Evolutionary conservation across 2,329 filamentous ascomycete genomes (phyloP).

Genomic region (Colletotrichum viniferum): DNA sequence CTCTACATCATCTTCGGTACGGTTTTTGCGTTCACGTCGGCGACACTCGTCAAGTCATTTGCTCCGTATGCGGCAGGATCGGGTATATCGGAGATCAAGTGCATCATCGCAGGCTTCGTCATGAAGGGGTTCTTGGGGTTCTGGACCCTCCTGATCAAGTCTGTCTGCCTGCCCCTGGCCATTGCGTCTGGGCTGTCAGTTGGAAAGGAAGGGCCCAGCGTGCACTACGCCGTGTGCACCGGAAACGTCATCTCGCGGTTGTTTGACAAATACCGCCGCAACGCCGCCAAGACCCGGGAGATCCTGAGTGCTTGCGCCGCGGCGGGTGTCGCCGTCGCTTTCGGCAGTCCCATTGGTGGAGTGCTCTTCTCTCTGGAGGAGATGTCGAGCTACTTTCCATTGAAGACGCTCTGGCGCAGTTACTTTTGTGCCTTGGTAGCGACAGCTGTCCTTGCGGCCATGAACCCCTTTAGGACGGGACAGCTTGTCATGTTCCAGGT

Average conservation of each 20-base stretch:
- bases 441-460: slow-evolving; percentile 87
- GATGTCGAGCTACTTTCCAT: slow-evolving; percentile 94
- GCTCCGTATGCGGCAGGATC: slow-evolving; percentile 96
- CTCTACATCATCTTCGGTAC: slow-evolving; percentile 88
- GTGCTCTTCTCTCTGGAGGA: slow-evolving; percentile 97
- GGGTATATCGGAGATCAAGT: slow-evolving; percentile 98
- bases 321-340: slow-evolving; percentile 93
- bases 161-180: slow-evolving; percentile 84
- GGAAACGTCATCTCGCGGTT: slow-evolving; percentile 94
- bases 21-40: slow-evolving; percentile 81
- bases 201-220: slow-evolving; percentile 95
- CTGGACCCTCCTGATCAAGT: slow-evolving; percentile 94
- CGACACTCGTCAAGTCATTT: slow-evolving; percentile 85
- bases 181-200: slow-evolving; percentile 95
- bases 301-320: slow-evolving; percentile 94
- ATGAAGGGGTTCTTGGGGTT: slow-evolving; percentile 98
- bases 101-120: slow-evolving; percentile 97
- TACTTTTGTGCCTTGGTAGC: slow-evolving; percentile 98
- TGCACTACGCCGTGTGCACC: slow-evolving; percentile 98
- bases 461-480: slow-evolving; percentile 97
- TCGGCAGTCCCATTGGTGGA: slow-evolving; percentile 95
- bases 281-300: slow-evolving; percentile 92
- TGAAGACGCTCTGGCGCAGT: slow-evolving; percentile 97
- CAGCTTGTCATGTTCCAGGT: slow-evolving; percentile 99
- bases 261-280: slow-evolving; percentile 90